Percentiles rank a stretch among this genome's conserved stretches.
Evolutionary conservation across 2,329 filamentous ascomycete genomes (phyloP).

Genomic region (Diaporthe nobilis): DNA sequence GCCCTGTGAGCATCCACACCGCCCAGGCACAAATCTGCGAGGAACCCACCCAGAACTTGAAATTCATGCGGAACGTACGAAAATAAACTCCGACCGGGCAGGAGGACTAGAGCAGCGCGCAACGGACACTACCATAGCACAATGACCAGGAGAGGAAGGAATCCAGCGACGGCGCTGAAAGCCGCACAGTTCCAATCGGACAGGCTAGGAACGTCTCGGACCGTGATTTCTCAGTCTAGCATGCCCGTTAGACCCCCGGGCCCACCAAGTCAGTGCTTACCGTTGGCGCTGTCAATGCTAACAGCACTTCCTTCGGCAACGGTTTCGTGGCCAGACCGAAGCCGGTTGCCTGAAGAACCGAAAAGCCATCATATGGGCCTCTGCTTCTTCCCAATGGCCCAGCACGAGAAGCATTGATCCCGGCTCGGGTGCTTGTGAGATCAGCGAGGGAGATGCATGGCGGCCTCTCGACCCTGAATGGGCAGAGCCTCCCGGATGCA

Average conservation of each 20-base stretch:
- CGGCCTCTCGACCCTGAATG: constrained; percentile 8
- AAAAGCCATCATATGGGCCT: constrained; percentile 14
- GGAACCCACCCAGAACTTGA: constrained; percentile 9
- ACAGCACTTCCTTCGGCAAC: constrained; percentile 15
- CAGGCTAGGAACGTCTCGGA: constrained; percentile 31
- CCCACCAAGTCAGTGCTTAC: constrained; percentile 23
- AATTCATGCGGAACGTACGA: constrained; percentile 33
- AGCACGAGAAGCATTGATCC: background rate
- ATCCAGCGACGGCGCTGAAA: background rate
- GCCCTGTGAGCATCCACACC: constrained; percentile 23
- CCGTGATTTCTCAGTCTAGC: constrained; percentile 14
- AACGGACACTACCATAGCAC: constrained; percentile 13
- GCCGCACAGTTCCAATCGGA: constrained; percentile 11
- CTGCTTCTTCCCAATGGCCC: background rate
- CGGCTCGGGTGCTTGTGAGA: constrained; percentile 18
- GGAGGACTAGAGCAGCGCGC: background rate
- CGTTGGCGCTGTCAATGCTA: constrained; percentile 11
- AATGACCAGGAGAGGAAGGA: background rate
- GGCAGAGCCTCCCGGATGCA: constrained; percentile 5
- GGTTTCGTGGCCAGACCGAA: constrained; percentile 12
- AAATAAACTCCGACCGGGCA: constrained; percentile 11
- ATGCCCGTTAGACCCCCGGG: constrained; percentile 1
- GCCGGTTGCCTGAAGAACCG: constrained; percentile 25
- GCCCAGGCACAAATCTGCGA: background rate
- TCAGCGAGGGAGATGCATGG: constrained; percentile 15